Evolutionary conservation across 1,284 basidiomycete genomes (phyloP).

Genomic region (Microbotryum saponariae): DNA sequence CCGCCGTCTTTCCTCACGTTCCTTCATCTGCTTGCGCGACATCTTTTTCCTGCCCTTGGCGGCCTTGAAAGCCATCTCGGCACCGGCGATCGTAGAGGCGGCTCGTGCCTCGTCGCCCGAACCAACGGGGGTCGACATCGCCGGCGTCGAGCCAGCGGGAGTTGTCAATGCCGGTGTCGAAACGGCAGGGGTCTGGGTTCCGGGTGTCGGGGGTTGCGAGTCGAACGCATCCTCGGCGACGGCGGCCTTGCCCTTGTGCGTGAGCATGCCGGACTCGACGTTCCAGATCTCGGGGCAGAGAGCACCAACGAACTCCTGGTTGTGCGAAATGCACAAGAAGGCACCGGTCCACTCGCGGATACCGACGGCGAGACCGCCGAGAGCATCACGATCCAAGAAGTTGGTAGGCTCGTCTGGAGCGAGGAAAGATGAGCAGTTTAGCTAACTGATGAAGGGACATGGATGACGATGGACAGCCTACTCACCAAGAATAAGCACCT

Average conservation of each 20-base stretch:
- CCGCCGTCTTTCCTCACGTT: slow-evolving; percentile 31
- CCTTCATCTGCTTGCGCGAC: slow-evolving; percentile 85
- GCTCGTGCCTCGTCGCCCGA: slow-evolving; percentile 43
- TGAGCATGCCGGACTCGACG: slow-evolving; percentile 61
- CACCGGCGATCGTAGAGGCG: slow-evolving; percentile 25
- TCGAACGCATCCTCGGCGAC: slow-evolving; percentile 69
- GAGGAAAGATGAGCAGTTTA: neutral
- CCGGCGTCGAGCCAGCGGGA: slow-evolving; percentile 38
- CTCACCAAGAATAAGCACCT: slow-evolving; percentile 48
- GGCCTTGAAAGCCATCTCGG: slow-evolving; percentile 37
- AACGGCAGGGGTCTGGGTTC: slow-evolving; percentile 53
- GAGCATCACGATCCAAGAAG: slow-evolving; percentile 68
- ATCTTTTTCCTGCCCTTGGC: slow-evolving; percentile 80
- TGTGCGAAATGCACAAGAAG: slow-evolving; percentile 95
- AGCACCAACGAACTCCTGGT: slow-evolving; percentile 72
- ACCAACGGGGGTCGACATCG: slow-evolving; percentile 43
- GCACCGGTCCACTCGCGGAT: slow-evolving; percentile 96
- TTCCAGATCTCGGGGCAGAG: slow-evolving; percentile 69
- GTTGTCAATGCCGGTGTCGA: slow-evolving; percentile 43
- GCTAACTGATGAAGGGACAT: slow-evolving; percentile 32
- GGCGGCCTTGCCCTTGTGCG: slow-evolving; percentile 76
- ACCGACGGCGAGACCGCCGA: slow-evolving; percentile 88
- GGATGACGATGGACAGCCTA: neutral
- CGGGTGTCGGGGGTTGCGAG: slow-evolving; percentile 46
- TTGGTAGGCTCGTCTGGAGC: slow-evolving; percentile 69